A percentile compares a stretch with the other conserved stretches of the same genome.
Conservation (phyloP, 2,329 filamentous ascomycete genomes). For the Penicillium thymicola region DNA sequence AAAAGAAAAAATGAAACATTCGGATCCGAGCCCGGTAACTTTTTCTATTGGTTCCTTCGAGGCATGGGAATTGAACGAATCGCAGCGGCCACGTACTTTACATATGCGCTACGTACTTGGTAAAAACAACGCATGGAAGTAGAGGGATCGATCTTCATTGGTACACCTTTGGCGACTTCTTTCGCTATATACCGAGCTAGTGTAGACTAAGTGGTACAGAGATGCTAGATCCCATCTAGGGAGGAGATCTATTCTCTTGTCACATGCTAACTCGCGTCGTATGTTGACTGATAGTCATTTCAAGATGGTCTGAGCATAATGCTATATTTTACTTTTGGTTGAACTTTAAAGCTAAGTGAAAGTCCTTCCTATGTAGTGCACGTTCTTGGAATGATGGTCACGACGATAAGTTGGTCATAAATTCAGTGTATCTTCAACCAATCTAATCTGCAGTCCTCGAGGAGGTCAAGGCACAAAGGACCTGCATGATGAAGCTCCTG, state of each 20-base stretch:
- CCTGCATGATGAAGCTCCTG: slow-evolving; percentile 5
- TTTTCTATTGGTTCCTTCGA: not conserved
- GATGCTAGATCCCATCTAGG: not conserved
- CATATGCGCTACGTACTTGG: not conserved
- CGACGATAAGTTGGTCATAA: not conserved
- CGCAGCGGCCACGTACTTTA: slow-evolving; percentile 9
- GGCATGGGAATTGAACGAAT: not conserved
- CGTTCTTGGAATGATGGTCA: not conserved
- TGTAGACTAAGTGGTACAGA: not conserved
- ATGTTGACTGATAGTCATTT: not conserved
- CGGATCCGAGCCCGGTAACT: not conserved
- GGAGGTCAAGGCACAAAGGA: slow-evolving; percentile 1
- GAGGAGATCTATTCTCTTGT: not conserved
- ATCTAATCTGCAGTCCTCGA: slow-evolving; percentile 1
- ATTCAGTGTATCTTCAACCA: slow-evolving; percentile 2
- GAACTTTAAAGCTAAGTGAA: not conserved
- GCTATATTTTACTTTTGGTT: not conserved
- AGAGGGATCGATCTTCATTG: slow-evolving; percentile 13
- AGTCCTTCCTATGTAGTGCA: not conserved
- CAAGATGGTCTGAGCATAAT: not conserved
- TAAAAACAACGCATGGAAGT: slow-evolving; percentile 11
- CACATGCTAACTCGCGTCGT: not conserved
- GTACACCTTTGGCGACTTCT: not conserved
- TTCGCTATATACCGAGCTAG: not conserved
- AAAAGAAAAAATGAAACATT: not conserved